Percentiles rank a stretch among this genome's conserved stretches.
Conservation (phyloP, 768 basidiomycete species). For the Termitomyces sp. region DNA sequence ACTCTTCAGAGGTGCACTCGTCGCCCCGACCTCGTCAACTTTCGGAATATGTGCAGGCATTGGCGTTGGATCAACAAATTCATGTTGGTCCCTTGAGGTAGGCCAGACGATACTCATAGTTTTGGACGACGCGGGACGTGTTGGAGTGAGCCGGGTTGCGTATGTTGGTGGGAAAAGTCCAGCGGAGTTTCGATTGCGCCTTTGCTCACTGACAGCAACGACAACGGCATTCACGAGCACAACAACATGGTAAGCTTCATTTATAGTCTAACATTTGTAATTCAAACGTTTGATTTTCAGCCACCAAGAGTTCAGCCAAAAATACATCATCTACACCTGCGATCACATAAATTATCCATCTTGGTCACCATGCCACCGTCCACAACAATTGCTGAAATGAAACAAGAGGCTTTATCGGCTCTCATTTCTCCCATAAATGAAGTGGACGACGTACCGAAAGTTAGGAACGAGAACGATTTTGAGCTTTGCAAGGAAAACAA, state of each 20-base stretch:
- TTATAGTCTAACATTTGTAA: not conserved
- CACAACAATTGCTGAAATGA: constrained; percentile 51
- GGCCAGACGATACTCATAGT: constrained; percentile 51
- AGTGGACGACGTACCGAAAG: constrained; percentile 24
- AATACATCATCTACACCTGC: constrained; percentile 63
- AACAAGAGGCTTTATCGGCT: constrained; percentile 58
- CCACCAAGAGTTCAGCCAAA: constrained; percentile 53
- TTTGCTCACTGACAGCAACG: constrained; percentile 8
- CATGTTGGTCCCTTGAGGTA: constrained; percentile 40
- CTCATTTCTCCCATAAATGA: constrained; percentile 44
- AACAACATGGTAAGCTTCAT: constrained; percentile 18
- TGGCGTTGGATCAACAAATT: constrained; percentile 61
- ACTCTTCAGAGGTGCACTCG: constrained; percentile 91
- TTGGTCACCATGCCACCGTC: constrained; percentile 51
- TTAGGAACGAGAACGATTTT: constrained; percentile 34
- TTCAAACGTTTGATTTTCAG: constrained; percentile 17
- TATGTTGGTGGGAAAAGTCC: constrained; percentile 17
- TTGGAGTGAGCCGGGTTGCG: constrained; percentile 17
- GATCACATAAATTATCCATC: constrained; percentile 68
- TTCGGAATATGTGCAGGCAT: constrained; percentile 62
- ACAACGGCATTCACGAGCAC: constrained; percentile 2
- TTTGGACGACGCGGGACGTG: constrained; percentile 12
- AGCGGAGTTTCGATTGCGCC: constrained; percentile 22
- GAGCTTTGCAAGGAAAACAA: constrained; percentile 55
- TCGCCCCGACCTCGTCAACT: constrained; percentile 83